phyloP scores from a whole-genome alignment of 805 yeast species.

The Danielia oregonensis region DNA sequence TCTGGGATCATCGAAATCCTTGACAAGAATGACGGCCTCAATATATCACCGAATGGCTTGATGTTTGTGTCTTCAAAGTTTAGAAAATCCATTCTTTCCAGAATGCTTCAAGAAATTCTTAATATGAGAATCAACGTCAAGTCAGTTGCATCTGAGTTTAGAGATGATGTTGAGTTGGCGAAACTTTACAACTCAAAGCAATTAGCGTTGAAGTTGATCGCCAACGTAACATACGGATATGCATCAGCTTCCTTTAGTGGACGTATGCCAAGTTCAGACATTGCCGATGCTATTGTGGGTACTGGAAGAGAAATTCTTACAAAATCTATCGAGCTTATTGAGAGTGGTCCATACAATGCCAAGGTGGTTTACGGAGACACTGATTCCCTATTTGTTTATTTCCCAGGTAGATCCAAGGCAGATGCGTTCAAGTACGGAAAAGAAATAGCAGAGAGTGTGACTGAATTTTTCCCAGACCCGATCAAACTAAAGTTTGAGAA shows the following conservation, averaged over 20 bases:
- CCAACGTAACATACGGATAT: slow-evolving; percentile 96
- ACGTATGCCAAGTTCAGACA: slow-evolving; percentile 93
- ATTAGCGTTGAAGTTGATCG: slow-evolving; percentile 80
- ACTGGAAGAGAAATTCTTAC: slow-evolving; percentile 84
- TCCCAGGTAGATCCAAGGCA: slow-evolving; percentile 73
- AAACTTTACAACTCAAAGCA: slow-evolving; percentile 73
- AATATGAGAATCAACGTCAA: slow-evolving; percentile 79
- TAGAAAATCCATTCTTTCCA: slow-evolving; percentile 71
- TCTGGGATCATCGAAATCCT: slow-evolving; percentile 54
- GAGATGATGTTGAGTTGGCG: slow-evolving; percentile 44
- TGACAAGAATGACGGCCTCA: slow-evolving; percentile 46
- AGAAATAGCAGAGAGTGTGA: slow-evolving; percentile 62
- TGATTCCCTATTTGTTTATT: slow-evolving; percentile 84
- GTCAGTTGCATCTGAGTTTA: slow-evolving; percentile 55
- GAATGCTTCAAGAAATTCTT: slow-evolving; percentile 79
- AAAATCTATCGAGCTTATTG: slow-evolving; percentile 66
- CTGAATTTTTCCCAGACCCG: slow-evolving; percentile 73
- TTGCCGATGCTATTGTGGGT: slow-evolving; percentile 92
- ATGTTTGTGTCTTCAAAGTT: slow-evolving; percentile 65
- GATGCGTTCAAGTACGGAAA: slow-evolving; percentile 79
- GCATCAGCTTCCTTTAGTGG: slow-evolving; percentile 94
- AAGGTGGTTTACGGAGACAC: slow-evolving; percentile 97
- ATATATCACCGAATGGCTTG: slow-evolving; percentile 82
- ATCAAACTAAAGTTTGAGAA: slow-evolving; percentile 84
- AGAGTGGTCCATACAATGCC: slow-evolving; percentile 70